These are phyloP conservation scores for Senna tora DNA, from an alignment of 306 rosid species.

Conservation along the genomic window DNA sequence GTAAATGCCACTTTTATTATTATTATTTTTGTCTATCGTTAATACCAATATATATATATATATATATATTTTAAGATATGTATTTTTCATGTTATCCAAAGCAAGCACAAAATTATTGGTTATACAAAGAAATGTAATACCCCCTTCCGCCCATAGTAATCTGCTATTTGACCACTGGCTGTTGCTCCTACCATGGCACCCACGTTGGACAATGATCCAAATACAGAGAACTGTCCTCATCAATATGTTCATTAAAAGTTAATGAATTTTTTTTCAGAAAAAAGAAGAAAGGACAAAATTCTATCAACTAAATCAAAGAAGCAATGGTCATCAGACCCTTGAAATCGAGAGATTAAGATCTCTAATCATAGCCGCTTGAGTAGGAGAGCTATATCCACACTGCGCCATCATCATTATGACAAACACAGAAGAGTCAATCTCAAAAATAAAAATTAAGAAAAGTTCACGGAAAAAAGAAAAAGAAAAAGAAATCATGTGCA, in stretches of 20 bases:
- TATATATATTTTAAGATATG: no score
- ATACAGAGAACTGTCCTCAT: conserved; percentile 55
- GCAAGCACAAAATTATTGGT: neutral
- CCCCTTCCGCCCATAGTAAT: conserved; percentile 18
- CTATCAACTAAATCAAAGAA: neutral
- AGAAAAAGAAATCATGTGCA: neutral
- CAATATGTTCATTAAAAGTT: conserved; percentile 32
- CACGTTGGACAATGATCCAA: conserved; percentile 14
- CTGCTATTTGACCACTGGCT: conserved; percentile 6
- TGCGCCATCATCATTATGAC: conserved; percentile 27
- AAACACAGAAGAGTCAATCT: neutral
- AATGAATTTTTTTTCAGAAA: no score
- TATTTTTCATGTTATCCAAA: neutral
- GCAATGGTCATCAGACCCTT: conserved; percentile 41
- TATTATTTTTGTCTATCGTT: no score
- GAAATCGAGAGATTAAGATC: conserved; percentile 68
- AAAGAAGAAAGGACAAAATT: neutral
- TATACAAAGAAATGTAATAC: neutral
- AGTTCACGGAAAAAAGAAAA: neutral
- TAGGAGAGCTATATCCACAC: conserved; percentile 80
- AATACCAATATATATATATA: no score
- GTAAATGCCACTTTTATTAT: no score
- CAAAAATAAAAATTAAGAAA: neutral
- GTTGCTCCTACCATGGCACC: conserved; percentile 25
- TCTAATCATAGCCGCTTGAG: conserved; percentile 56